phyloP scores from a whole-genome alignment of 345 rosid genomes.

The Microthlaspi erraticum region DNA sequence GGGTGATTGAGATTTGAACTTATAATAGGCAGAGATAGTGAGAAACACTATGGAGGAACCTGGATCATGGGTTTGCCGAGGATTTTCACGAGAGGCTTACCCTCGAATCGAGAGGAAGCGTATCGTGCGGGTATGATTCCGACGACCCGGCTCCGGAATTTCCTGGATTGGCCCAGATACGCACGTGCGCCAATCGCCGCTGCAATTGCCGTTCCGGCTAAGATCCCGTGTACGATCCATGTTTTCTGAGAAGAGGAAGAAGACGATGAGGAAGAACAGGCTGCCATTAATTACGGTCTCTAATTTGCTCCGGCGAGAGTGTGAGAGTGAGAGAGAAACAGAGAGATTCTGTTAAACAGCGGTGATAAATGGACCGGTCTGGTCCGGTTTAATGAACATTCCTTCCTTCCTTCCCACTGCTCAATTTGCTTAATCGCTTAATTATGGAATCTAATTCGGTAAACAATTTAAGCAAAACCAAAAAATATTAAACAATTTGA shows the following conservation, averaged over 20 bases:
- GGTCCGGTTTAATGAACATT: conserved; percentile 23
- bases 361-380: conserved; percentile 23
- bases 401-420: neutral
- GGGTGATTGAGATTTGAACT: neutral
- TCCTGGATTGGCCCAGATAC: conserved; percentile 61
- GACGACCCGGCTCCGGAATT: conserved; percentile 78
- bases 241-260: conserved; percentile 48
- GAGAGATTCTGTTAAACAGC: neutral
- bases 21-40: neutral
- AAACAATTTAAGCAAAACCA: neutral
- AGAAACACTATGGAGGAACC: conserved; percentile 47
- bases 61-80: conserved; percentile 99
- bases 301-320: conserved; percentile 19
- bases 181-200: conserved; percentile 64
- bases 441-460: neutral
- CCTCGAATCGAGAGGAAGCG: conserved; percentile 89
- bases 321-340: neutral
- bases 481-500: neutral
- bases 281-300: conserved; percentile 36
- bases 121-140: conserved; percentile 97
- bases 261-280: conserved; percentile 51
- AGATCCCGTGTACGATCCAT: conserved; percentile 74
- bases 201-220: conserved; percentile 76
- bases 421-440: conserved; percentile 10
- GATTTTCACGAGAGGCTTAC: conserved; percentile 86